phyloP scores from a whole-genome alignment of 2,329 filamentous ascomycete genomes.

The Beauveria australis region DNA sequence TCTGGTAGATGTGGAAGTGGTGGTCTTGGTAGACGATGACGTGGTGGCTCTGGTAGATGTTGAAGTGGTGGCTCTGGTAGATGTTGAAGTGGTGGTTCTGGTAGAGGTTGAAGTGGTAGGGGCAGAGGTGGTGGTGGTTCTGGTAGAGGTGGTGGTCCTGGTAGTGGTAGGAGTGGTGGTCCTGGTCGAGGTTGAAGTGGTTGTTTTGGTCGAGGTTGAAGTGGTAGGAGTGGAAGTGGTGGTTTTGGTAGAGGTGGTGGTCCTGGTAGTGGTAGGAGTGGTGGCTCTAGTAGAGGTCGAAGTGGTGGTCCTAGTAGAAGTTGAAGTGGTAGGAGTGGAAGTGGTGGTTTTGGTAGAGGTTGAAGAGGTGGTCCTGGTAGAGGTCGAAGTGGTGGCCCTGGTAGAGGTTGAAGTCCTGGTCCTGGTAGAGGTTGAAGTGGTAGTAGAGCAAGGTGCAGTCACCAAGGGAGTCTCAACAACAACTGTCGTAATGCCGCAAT shows the following conservation, averaged over 20 bases:
- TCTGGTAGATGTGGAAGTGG: background rate
- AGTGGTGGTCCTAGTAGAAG: no score
- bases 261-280: background rate
- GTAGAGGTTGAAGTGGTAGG: background rate
- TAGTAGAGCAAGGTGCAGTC: background rate
- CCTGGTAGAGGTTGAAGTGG: background rate
- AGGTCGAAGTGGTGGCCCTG: no score
- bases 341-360: no score
- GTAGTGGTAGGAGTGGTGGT: no score
- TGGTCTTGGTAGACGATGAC: background rate
- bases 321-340: no score
- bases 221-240: background rate
- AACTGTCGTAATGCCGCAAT: background rate
- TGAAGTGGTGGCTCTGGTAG: background rate
- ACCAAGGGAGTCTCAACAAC: constrained; percentile 1
- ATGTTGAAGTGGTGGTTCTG: background rate
- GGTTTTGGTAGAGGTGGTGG: background rate
- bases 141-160: no score
- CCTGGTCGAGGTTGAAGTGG: background rate
- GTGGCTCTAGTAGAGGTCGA: background rate
- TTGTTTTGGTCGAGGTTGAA: background rate
- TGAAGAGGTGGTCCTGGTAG: background rate
- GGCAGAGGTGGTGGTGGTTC: background rate
- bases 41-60: background rate
- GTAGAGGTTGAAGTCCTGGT: background rate